Conservation (phyloP, 2,329 filamentous ascomycete genomes). For the Cordyceps pruinosa region DNA sequence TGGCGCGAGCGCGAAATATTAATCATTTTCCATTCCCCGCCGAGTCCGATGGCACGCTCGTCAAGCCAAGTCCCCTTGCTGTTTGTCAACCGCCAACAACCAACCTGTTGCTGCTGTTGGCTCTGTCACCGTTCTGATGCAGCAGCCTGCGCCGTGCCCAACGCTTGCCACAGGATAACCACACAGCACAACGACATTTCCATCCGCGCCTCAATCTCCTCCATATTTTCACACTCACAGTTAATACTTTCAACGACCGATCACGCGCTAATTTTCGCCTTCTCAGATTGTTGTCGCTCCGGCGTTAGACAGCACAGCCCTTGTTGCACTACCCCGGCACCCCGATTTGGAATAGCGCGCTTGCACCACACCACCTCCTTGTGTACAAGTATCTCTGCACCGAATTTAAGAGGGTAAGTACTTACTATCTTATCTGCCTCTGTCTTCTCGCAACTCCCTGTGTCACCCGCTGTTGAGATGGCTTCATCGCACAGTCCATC, state of each 20-base stretch:
- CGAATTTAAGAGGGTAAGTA: conserved; percentile 5
- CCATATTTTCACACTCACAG: not conserved
- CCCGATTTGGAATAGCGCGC: conserved; percentile 5
- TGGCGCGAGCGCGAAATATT: not conserved
- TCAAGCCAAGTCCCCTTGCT: not conserved
- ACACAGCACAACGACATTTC: not conserved
- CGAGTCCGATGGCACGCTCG: not conserved
- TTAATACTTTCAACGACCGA: not conserved
- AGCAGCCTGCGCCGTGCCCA: not conserved
- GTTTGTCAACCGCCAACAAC: not conserved
- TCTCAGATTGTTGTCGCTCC: conserved; percentile 3
- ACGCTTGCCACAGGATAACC: not conserved
- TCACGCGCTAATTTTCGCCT: conserved; percentile 8
- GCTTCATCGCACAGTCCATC: not conserved
- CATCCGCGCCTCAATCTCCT: not conserved
- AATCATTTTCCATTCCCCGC: not conserved
- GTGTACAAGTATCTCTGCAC: conserved; percentile 5
- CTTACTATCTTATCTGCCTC: not conserved
- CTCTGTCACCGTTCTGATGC: not conserved
- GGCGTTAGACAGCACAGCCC: not conserved
- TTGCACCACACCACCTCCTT: not conserved
- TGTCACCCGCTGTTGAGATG: conserved; percentile 4
- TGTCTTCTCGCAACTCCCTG: not conserved
- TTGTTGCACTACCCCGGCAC: not conserved
- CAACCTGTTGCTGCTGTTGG: too few species aligned